Conservation (phyloP, 2,329 filamentous ascomycete genomes). For the Elsinoe batatas region DNA sequence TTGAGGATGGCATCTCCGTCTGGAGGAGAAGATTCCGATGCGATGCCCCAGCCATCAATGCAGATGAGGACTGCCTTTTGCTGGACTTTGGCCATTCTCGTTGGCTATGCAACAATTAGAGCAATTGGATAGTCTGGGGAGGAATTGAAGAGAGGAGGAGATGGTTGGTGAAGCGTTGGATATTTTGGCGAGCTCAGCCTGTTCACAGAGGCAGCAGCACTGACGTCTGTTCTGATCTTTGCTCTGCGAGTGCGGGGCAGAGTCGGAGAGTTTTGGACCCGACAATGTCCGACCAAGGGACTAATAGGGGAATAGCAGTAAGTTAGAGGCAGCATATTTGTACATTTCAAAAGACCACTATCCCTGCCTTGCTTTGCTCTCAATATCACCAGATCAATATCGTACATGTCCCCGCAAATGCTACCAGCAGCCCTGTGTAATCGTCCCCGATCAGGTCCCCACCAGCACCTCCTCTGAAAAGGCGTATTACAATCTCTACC, state of each 20-base stretch:
- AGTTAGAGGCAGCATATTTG: background rate
- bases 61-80: slow-evolving; percentile 73
- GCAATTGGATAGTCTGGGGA: background rate
- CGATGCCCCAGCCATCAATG: slow-evolving; percentile 97
- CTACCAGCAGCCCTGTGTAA: background rate
- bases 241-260: background rate
- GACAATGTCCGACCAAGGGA: background rate
- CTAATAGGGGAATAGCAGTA: background rate
- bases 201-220: too few species aligned
- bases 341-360: background rate
- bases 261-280: background rate
- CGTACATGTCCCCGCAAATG: background rate
- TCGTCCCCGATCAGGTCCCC: background rate
- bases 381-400: background rate
- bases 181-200: slow-evolving; percentile 2
- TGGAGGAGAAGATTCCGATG: slow-evolving; percentile 67
- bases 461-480: background rate
- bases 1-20: slow-evolving; percentile 92
- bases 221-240: background rate
- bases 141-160: background rate
- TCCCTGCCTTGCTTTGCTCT: background rate
- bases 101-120: background rate
- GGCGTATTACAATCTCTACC: background rate
- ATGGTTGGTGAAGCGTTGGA: background rate
- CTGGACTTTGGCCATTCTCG: slow-evolving; percentile 53